Evolutionary conservation across 1,284 basidiomycete species (phyloP), one percentile per base, ranked within the genome.

Genomic region (Rhodotorula sp.): DNA sequence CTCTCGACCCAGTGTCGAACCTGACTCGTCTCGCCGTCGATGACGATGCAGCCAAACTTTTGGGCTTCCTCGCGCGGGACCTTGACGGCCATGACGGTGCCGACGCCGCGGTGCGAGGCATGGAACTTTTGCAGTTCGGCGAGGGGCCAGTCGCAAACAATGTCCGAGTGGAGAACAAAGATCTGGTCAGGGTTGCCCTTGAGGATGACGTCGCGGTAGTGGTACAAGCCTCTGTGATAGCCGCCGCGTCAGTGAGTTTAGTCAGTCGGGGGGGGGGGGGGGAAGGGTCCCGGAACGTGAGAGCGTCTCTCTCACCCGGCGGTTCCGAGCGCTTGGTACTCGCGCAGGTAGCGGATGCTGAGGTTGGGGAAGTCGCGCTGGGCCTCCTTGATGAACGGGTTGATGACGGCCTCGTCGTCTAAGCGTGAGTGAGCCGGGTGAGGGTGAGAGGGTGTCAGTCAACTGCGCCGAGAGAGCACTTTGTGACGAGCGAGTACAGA

Each of bases 121-220:
- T 85, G 84, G 72, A 83, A 79, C 29, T 79, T 80, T 71, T 82
- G 81, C 66, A 85, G 79, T 68, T 83, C 78, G 24, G 71, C 67
- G 58, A 84, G 64, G 14, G 77, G 76, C 63, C 69, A 85, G 24
- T 79, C 80, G 67, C 81, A 84, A 75, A 81, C 83, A 69, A 85
- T 82, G 75, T 85, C 84, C 74, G 83, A 83, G 78, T 85, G 84
- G 75, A 83, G 81, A 75, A 85, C 83, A 75, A 84, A 84, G 78
- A 85, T 81, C 78, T 83, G 79, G 69, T 82, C 79, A 6, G 83
- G 83, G 61, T 71, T 80, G 72, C 78, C 78, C 62, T 81, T 81
- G 53, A 84, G 80, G 74, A 85, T 83, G 17, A 81, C 79, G 78
- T 85, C 84, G 67, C 84, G 80, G 66, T 71, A 78, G 71, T 78